Base-by-base conservation (phyloP, 768 basidiomycete genomes). In the Boletus rubroflammeus region DNA sequence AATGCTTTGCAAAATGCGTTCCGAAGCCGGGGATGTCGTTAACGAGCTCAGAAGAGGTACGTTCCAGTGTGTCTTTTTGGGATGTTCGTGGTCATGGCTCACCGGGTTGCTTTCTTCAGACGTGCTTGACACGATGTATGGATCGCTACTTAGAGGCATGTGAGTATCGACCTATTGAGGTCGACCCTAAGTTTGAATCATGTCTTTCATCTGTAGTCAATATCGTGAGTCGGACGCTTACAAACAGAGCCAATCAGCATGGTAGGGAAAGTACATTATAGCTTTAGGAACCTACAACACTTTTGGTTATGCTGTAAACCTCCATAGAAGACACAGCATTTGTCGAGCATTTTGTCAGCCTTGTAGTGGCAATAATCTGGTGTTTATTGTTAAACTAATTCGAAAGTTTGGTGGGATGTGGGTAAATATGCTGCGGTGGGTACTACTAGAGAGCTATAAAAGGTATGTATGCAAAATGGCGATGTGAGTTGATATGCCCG, bases 101-200 rank as follows among this genome's bases (percentile, higher is more conserved):
- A 56, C 38, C 6, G 35, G 26, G 10, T 31, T 34, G 11, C 38
- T 19, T 34, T 34, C 28, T 19, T 3, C 54, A 93, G 91, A 84
- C 83, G 26, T 93, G 91, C 62, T 73, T 93, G 40, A 73, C 81
- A 6, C 77, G 83, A 53, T 93, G 91, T 67, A 75, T 91, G 63
- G 88, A 91, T 50, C 81, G 89, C 41, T 93, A 91, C 66, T 76
- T 93, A 75, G 88, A 93, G 71, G 88, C 88, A 34, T 92, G 90
- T 91, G 63, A 74, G 88, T 81, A 48, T 32, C 3, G 5, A 15
- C 10, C 15, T 31, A 26, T 25, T 48, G 35, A 25, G 19, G 29
- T 21, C 26, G 32, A 42, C 17, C 19, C n/a, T 15, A 17, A 57
- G 34, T 47, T 51, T 55, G 44, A 63, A 34, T 0, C 13, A 8